Evolutionary conservation across 169 alveolate genomes (phyloP).

Genomic region (Plasmodium gaboni): DNA sequence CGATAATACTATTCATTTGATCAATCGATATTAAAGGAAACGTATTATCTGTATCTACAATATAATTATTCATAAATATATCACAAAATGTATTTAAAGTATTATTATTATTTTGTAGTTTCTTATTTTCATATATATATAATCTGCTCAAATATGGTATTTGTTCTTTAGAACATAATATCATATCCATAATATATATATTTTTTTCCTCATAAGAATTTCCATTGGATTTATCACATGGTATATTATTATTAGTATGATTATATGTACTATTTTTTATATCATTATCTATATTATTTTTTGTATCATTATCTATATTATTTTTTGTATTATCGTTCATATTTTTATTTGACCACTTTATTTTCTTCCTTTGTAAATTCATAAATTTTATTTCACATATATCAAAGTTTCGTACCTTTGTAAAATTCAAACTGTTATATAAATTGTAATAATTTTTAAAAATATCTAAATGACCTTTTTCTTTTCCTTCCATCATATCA

Average conservation of each 20-base stretch:
- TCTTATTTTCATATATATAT: constrained; percentile 23
- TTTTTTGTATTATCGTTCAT: too few relatives aligned
- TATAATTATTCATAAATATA: constrained; percentile 28
- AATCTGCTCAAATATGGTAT: constrained; percentile 61
- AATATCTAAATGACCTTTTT: constrained; percentile 36
- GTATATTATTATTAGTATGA: too few relatives aligned
- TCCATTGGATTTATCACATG: too few relatives aligned
- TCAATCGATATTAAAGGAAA: constrained; percentile 40
- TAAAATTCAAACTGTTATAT: constrained; percentile 22
- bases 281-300: too few relatives aligned
- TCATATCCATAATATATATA: constrained; percentile 42
- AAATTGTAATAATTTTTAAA: constrained; percentile 53
- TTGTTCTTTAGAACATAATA: constrained; percentile 65
- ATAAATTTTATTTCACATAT: constrained; percentile 44
- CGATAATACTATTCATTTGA: constrained; percentile 37
- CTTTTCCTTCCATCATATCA: not conserved
- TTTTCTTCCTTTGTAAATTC: constrained; percentile 37
- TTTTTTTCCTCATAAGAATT: constrained; percentile 4
- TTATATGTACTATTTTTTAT: too few relatives aligned
- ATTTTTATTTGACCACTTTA: too few relatives aligned
- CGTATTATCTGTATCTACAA: constrained; percentile 45
- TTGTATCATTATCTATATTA: too few relatives aligned
- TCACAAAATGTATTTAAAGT: constrained; percentile 1
- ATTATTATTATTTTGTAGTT: not conserved
- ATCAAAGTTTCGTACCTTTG: constrained; percentile 48